A percentile compares a stretch with the other conserved stretches of the same genome.
Evolutionary conservation across 495 filamentous ascomycete genomes (phyloP).

Genomic region (Penicillium angulare): DNA sequence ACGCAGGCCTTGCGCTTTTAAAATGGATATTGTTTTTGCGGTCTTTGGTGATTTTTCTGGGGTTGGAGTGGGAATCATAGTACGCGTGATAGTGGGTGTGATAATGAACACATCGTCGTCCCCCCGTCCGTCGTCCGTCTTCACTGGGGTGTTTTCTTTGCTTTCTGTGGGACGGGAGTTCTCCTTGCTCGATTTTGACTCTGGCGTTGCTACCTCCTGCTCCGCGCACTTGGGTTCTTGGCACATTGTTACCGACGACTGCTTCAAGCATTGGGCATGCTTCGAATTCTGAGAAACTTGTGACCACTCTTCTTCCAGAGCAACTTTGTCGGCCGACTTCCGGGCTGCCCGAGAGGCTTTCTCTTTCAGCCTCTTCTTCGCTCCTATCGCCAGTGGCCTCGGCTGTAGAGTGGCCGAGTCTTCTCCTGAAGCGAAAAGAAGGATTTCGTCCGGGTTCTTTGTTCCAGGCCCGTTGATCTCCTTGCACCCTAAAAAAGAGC

Average conservation of each 20-base stretch:
- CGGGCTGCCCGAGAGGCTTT: conserved; percentile 10
- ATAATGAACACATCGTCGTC: conserved; percentile 50
- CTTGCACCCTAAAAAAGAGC: conserved; percentile 50
- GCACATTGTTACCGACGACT: conserved; percentile 29
- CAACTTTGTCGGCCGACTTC: conserved; percentile 18
- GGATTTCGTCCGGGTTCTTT: conserved; percentile 44
- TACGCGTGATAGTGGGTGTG: conserved; percentile 49
- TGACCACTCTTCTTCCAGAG: conserved; percentile 32
- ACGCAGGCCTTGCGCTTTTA: conserved; percentile 23
- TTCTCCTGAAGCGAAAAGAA: conserved; percentile 34
- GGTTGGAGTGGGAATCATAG: conserved; percentile 26
- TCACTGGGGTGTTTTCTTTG: conserved; percentile 11
- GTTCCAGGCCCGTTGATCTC: conserved; percentile 37
- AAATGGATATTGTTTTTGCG: conserved; percentile 14
- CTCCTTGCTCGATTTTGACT: conserved; percentile 28
- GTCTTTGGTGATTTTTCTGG: conserved; percentile 8
- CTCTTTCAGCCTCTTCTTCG: conserved; percentile 28
- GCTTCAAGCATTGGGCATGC: conserved; percentile 43
- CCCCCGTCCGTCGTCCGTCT: conserved; percentile 12
- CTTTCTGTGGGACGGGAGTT: conserved; percentile 19
- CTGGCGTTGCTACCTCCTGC: conserved; percentile 17
- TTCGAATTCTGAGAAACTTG: conserved; percentile 44
- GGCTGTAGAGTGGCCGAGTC: conserved; percentile 27
- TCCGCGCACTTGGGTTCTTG: conserved; percentile 26
- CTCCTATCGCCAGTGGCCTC: conserved; percentile 20